Percentiles rank a stretch among this genome's conserved stretches.
These are phyloP conservation scores for Periglandula ipomoeae DNA, from an alignment of 2,329 filamentous ascomycete genomes.

Conservation along the genomic window DNA sequence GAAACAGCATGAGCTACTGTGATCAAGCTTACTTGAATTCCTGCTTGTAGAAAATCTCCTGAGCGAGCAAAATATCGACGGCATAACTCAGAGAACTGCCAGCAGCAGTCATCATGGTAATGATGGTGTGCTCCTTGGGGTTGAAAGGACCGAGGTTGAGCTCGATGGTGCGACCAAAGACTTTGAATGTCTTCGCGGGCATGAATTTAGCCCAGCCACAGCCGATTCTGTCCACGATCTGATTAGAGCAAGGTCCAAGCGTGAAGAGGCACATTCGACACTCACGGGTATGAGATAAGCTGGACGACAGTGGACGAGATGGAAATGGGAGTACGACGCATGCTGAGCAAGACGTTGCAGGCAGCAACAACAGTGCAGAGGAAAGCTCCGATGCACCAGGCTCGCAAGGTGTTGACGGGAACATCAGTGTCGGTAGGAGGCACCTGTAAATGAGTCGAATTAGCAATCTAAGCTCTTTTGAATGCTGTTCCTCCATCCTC, in stretches of 20 bases:
- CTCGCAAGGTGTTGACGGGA: constrained; percentile 48
- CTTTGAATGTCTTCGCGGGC: constrained; percentile 19
- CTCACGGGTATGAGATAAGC: constrained; percentile 40
- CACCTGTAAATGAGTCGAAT: constrained; percentile 10
- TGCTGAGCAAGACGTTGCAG: constrained; percentile 44
- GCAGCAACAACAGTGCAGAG: constrained; percentile 49
- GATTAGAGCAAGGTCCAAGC: not conserved
- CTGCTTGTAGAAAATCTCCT: constrained; percentile 40
- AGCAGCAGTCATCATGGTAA: constrained; percentile 35
- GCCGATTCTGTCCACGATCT: constrained; percentile 15
- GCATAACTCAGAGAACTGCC: constrained; percentile 25
- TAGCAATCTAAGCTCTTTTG: not conserved
- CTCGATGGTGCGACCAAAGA: constrained; percentile 24
- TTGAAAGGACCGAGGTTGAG: constrained; percentile 34
- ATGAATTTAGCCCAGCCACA: constrained; percentile 23
- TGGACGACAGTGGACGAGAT: constrained; percentile 48
- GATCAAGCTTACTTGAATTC: constrained; percentile 35
- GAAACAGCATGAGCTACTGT: not conserved
- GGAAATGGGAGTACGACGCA: constrained; percentile 39
- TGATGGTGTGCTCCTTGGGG: constrained; percentile 39
- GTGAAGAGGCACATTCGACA: not conserved
- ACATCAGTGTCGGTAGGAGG: constrained; percentile 41
- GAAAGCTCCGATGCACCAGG: constrained; percentile 48
- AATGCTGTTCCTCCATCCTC: too few species aligned
- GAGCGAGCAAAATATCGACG: constrained; percentile 32